Evolutionary conservation across 352 stramenopile genomes (phyloP).

Genomic region (Stramenopiles sp.): DNA sequence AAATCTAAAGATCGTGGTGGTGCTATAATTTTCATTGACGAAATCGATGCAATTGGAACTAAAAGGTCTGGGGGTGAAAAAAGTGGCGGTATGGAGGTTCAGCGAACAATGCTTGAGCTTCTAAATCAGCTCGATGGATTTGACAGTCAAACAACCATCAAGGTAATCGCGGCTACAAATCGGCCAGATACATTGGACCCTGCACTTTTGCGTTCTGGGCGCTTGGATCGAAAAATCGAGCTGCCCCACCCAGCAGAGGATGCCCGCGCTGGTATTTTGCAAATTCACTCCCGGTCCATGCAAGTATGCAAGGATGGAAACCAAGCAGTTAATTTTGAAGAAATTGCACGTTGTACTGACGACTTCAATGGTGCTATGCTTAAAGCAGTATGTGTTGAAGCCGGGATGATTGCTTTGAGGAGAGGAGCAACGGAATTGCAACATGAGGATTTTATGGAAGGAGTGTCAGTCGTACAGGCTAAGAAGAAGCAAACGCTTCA

Average conservation of each 20-base stretch:
- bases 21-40: slow-evolving; percentile 99
- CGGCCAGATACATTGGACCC: slow-evolving; percentile 95
- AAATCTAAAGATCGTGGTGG: slow-evolving; percentile 58
- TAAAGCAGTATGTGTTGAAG: slow-evolving; percentile 96
- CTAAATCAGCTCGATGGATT: slow-evolving; percentile 99
- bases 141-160: slow-evolving; percentile 98
- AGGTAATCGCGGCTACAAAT: slow-evolving; percentile 99
- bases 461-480: slow-evolving; percentile 84
- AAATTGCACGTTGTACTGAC: slow-evolving; percentile 86
- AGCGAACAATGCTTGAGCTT: slow-evolving; percentile 98
- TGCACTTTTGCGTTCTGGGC: slow-evolving; percentile 85
- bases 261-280: slow-evolving; percentile 78
- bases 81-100: slow-evolving; percentile 46
- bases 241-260: slow-evolving; percentile 94
- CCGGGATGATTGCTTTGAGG: slow-evolving; percentile 88
- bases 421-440: slow-evolving; percentile 81
- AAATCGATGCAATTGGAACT: slow-evolving; percentile 97
- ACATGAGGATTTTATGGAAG: slow-evolving; percentile 98
- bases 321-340: slow-evolving; percentile 85
- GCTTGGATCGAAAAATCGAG: slow-evolving; percentile 97
- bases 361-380: slow-evolving; percentile 97
- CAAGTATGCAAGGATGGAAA: slow-evolving; percentile 67
- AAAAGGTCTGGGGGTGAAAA: slow-evolving; percentile 98
- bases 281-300: slow-evolving; percentile 94
- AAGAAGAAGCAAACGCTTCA: slow-evolving; percentile 94